Conservation (phyloP, 164 flowering plant genomes). For the Vitis rotundifolia region DNA sequence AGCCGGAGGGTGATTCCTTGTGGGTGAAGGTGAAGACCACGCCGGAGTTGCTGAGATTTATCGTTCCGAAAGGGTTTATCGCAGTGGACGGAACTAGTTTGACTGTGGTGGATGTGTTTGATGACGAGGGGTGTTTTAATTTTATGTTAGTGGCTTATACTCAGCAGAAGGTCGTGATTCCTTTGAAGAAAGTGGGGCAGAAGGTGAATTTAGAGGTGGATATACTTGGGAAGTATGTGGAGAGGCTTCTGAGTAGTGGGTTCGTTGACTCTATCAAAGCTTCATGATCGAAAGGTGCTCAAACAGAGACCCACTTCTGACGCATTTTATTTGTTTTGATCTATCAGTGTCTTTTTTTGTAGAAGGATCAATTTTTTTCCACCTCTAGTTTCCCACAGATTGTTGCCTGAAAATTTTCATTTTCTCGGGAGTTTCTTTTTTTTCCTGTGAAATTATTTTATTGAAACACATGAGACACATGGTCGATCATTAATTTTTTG, state of each 20-base stretch:
- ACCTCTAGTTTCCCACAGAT: too few species aligned
- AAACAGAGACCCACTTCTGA: background rate
- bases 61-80: slow-evolving; percentile 88
- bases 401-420: too few species aligned
- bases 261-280: slow-evolving; percentile 33
- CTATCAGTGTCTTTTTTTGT: background rate
- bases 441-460: too few species aligned
- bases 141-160: slow-evolving; percentile 93
- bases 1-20: slow-evolving; percentile 74
- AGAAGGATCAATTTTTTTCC: background rate
- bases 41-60: slow-evolving; percentile 59
- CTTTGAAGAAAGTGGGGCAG: slow-evolving; percentile 81
- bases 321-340: background rate
- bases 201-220: slow-evolving; percentile 96
- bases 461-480: too few species aligned
- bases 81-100: slow-evolving; percentile 94
- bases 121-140: slow-evolving; percentile 73
- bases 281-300: slow-evolving; percentile 17
- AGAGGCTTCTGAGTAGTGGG: slow-evolving; percentile 72
- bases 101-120: slow-evolving; percentile 88
- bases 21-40: slow-evolving; percentile 79
- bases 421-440: too few species aligned
- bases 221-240: slow-evolving; percentile 91
- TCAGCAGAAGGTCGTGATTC: slow-evolving; percentile 83
- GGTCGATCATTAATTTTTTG: too few species aligned